Percentiles rank a stretch among this genome's conserved stretches.
Conservation (phyloP, 148 eudicot genomes). For the Silene conica region DNA sequence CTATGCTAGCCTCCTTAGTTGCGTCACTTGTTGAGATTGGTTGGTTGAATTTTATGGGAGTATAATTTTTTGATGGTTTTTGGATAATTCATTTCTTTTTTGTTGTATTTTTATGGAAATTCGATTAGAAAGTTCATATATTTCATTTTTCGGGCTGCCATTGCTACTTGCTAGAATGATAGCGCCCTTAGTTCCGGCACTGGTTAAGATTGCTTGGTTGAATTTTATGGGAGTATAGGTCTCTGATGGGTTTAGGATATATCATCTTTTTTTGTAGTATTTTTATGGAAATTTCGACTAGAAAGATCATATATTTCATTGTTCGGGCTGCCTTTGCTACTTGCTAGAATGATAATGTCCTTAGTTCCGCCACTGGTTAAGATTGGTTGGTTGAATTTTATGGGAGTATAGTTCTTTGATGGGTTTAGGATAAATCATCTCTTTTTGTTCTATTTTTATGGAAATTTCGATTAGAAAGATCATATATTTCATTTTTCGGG, state of each 20-base stretch:
- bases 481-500: no score
- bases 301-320: not conserved
- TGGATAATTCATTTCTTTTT: not conserved
- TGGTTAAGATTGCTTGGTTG: not conserved
- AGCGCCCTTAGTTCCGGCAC: not conserved
- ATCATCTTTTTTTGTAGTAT: not conserved
- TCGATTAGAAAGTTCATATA: not conserved
- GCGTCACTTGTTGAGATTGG: not conserved
- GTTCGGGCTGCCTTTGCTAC: not conserved
- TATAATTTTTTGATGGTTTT: not conserved
- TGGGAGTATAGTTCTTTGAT: not conserved
- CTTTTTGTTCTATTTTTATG: not conserved
- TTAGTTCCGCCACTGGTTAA: not conserved
- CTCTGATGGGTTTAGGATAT: not conserved
- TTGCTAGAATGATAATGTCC: not conserved
- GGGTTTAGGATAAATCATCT: not conserved
- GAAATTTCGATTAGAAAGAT: no score
- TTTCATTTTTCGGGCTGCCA: not conserved
- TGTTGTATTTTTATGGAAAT: not conserved
- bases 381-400: constrained; percentile 1
- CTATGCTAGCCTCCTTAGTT: not conserved
- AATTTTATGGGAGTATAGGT: not conserved
- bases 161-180: no score
- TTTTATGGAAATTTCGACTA: not conserved
- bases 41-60: not conserved